Base-by-base conservation (phyloP, 805 yeast species). In the Saccharomycopsis vini region DNA sequence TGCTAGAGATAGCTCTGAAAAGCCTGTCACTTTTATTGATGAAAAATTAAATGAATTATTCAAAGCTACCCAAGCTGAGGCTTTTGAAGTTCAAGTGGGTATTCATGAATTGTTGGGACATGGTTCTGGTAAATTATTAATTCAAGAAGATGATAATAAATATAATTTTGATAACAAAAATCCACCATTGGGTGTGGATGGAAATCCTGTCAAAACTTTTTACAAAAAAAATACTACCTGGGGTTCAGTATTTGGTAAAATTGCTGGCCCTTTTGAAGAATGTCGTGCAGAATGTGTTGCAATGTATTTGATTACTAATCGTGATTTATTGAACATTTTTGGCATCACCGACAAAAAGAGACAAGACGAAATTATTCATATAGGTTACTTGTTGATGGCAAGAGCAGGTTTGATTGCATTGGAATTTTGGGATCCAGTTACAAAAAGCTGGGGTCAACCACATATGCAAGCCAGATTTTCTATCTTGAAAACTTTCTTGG, bases 381-480 rank as follows among this genome's bases (percentile, higher is more conserved):
- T 82, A 34, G 84, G 89, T 13, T 83, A 79, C 52, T 64, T 86
- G 51, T 78, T 75, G 51, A 87, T 87, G 96, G 82, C 87, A 21
- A 72, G 95, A 54, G 95, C 95, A 4, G 96, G 95, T 46, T 66
- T 87, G 40, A 56, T 82, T 29, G 90, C 84, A 5, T 69, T 87
- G 57, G 95, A 87, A 61, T 84, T 72, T 59, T 87, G 94, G 87
- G 95, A 87, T 61, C 95, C 95, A 32, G 62, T 63, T 36, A 72
- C 85, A 23, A 66, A 68, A 47, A 86, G 85, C 63, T 87, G 95
- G 95, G 95, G 95, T 24, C 96, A 87, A 65, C 79, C 96, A 12
- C 96, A 87, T 60, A 85, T 86, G 87, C 95, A 86, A 65, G 95
- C 95, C 3, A 71, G 96, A 61, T 87, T 73, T 63, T 85, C 92